Percentiles rank a stretch among this genome's conserved stretches.
Conservation (phyloP, 2,329 filamentous ascomycete species). For the Pyrenophora tritici-repentis region DNA sequence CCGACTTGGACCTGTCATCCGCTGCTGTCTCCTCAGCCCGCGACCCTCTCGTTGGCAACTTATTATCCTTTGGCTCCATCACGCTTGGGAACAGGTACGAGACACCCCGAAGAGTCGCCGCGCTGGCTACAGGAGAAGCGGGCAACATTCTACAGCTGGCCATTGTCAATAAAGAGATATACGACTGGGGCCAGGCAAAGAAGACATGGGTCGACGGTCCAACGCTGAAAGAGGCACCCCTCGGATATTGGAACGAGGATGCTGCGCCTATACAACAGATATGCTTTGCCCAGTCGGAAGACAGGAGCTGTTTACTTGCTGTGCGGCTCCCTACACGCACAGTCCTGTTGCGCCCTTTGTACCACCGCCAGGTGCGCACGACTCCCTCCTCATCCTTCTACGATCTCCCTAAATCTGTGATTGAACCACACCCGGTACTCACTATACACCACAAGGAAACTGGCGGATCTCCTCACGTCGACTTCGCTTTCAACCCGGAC, state of each 20-base stretch:
- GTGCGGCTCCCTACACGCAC: slow-evolving; percentile 55
- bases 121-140: slow-evolving; percentile 56
- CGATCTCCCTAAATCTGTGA: slow-evolving; percentile 51
- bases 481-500: slow-evolving; percentile 69
- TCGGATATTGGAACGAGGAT: slow-evolving; percentile 61
- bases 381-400: slow-evolving; percentile 25
- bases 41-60: slow-evolving; percentile 48
- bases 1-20: slow-evolving; percentile 32
- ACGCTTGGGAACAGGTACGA: slow-evolving; percentile 49
- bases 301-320: slow-evolving; percentile 55
- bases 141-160: slow-evolving; percentile 64
- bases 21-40: slow-evolving; percentile 41
- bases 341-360: slow-evolving; percentile 52
- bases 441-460: slow-evolving; percentile 59
- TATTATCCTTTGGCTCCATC: slow-evolving; percentile 64
- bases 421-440: slow-evolving; percentile 62
- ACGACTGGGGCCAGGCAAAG: slow-evolving; percentile 59
- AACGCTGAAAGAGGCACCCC: slow-evolving; percentile 51
- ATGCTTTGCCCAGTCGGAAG: slow-evolving; percentile 53
- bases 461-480: slow-evolving; percentile 61
- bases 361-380: slow-evolving; percentile 17
- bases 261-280: slow-evolving; percentile 61
- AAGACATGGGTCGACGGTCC: slow-evolving; percentile 56
- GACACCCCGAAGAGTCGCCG: slow-evolving; percentile 34
- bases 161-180: slow-evolving; percentile 56